These are phyloP conservation scores for Otatea glauca DNA, from an alignment of 176 grass and related monocot species.

Conservation along the genomic window DNA sequence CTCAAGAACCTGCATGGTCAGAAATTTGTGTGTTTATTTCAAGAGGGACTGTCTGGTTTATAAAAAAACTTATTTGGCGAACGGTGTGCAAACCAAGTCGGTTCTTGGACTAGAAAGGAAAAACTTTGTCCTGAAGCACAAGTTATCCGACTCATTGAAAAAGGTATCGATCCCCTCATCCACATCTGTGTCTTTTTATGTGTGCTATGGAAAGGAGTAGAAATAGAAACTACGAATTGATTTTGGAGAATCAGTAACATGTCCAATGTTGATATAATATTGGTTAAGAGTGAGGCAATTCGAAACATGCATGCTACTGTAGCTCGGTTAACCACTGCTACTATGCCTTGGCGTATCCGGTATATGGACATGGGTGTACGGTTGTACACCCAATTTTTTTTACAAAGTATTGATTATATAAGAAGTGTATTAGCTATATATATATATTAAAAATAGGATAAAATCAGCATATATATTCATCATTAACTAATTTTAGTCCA, in stretches of 20 bases:
- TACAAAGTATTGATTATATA: too few species aligned
- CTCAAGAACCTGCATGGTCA: constrained; percentile 74
- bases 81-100: neutral
- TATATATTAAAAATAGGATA: too few species aligned
- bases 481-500: too few species aligned
- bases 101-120: constrained; percentile 21
- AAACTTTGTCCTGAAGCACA: constrained; percentile 17
- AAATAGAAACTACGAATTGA: constrained; percentile 7
- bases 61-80: constrained; percentile 13
- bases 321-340: neutral
- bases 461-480: too few species aligned
- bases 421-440: too few species aligned
- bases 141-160: neutral
- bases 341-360: too few species aligned
- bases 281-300: constrained; percentile 11
- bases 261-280: constrained; percentile 1
- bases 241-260: constrained; percentile 13
- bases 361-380: too few species aligned
- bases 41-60: constrained; percentile 2
- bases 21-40: constrained; percentile 33
- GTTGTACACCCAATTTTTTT: too few species aligned
- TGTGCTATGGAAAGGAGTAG: neutral
- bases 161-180: constrained; percentile 36
- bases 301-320: constrained; percentile 12
- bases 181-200: neutral